Percentiles rank a stretch among this genome's conserved stretches.
phyloP scores from a whole-genome alignment of 2,329 filamentous ascomycete genomes.

The Fusarium robinianum region DNA sequence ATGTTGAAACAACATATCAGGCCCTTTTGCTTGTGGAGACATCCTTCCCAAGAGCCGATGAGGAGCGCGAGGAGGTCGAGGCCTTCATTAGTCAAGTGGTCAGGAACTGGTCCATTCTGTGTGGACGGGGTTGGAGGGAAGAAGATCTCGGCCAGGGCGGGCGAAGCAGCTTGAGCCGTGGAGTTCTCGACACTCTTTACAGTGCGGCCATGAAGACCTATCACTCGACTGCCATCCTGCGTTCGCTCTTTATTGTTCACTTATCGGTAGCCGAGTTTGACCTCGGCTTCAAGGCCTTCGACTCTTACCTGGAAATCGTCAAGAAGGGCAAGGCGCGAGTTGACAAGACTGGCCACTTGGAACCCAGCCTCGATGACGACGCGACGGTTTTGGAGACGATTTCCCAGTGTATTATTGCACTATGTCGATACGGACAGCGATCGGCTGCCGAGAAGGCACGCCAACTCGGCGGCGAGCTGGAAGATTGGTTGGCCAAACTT shows the following conservation, averaged over 20 bases:
- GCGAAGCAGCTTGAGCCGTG: constrained; percentile 72
- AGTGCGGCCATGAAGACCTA: constrained; percentile 91
- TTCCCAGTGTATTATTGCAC: constrained; percentile 75
- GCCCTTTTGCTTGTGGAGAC: constrained; percentile 76
- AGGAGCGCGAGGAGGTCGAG: constrained; percentile 79
- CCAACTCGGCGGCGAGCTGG: constrained; percentile 70
- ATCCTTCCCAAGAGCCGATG: constrained; percentile 81
- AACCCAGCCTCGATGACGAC: constrained; percentile 77
- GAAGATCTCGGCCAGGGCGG: constrained; percentile 81
- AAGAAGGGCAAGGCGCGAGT: constrained; percentile 82
- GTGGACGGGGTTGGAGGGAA: constrained; percentile 79
- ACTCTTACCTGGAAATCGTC: constrained; percentile 89
- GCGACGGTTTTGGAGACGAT: constrained; percentile 76
- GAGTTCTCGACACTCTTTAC: constrained; percentile 86
- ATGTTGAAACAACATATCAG: constrained; percentile 80
- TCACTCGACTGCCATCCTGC: constrained; percentile 87
- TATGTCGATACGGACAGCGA: constrained; percentile 80
- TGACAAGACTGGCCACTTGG: constrained; percentile 73
- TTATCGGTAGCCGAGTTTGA: constrained; percentile 89
- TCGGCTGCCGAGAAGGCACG: constrained; percentile 79
- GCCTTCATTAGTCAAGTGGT: constrained; percentile 79
- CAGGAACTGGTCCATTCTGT: constrained; percentile 82
- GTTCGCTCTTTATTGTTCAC: constrained; percentile 87
- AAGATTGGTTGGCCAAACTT: constrained; percentile 73
- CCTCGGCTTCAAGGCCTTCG: constrained; percentile 85